Evolutionary conservation across 192 early-diverging fungal species (phyloP).

Genomic region (Chytriomyces sp.): DNA sequence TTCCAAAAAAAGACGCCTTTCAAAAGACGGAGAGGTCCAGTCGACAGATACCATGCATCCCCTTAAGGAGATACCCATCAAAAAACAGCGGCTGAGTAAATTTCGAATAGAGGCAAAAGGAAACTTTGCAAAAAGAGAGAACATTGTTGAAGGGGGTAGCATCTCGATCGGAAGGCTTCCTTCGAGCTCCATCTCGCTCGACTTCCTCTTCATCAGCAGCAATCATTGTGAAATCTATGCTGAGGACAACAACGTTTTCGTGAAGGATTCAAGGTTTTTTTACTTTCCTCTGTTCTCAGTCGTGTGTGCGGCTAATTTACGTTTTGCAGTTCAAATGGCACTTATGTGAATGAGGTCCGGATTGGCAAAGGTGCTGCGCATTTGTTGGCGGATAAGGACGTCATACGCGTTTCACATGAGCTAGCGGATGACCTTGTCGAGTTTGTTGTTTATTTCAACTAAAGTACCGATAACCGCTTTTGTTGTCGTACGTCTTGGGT

Average conservation of each 20-base stretch:
- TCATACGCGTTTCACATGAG: not conserved
- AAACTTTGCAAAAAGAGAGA: not conserved
- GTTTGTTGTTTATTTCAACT: not conserved
- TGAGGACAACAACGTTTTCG: not conserved
- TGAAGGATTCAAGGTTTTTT: slow-evolving; percentile 22
- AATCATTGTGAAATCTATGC: slow-evolving; percentile 30
- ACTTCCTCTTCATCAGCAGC: slow-evolving; percentile 23
- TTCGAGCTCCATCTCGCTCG: slow-evolving; percentile 29
- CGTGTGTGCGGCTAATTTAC: not conserved
- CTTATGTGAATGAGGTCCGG: slow-evolving; percentile 29
- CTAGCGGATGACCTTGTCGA: not conserved
- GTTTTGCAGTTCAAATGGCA: slow-evolving; percentile 42
- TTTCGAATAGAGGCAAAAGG: not conserved
- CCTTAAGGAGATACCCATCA: not conserved
- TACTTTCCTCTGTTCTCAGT: not conserved
- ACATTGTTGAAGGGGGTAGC: not conserved
- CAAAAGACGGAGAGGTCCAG: not conserved
- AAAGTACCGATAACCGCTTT: not conserved
- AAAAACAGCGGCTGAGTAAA: too few relatives aligned
- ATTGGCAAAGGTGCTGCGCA: slow-evolving; percentile 28
- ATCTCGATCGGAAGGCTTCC: slow-evolving; percentile 28
- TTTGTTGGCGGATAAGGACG: slow-evolving; percentile 31
- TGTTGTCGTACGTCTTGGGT: too few relatives aligned
- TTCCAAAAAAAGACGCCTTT: not conserved
- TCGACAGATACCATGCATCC: not conserved